These are phyloP conservation scores for Yamagishiella unicocca DNA, from an alignment of 139 green algal species.

Conservation along the genomic window DNA sequence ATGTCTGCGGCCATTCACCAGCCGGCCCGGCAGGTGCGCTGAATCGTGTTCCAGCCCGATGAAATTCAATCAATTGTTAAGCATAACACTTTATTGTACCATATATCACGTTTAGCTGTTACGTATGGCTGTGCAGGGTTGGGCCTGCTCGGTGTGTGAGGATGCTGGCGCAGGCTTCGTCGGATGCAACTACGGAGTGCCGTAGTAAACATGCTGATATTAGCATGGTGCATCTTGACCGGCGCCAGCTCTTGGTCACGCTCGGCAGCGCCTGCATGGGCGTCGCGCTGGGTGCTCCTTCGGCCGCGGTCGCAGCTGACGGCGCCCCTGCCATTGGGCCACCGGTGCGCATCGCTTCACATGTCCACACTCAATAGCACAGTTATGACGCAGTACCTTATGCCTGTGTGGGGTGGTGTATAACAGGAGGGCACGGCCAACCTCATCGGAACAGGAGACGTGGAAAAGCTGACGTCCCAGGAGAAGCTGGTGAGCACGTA, in stretches of 20 bases:
- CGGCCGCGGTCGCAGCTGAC: background rate
- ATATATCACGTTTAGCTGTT: background rate
- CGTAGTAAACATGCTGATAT: background rate
- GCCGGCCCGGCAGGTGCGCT: too few relatives aligned
- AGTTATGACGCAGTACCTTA: too few relatives aligned
- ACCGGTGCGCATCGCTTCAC: slow-evolving; percentile 2
- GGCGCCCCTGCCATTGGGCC: background rate
- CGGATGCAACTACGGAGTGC: background rate
- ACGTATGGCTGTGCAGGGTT: background rate
- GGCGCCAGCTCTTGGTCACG: background rate
- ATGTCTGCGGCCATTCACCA: background rate
- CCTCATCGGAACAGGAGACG: slow-evolving; percentile 20
- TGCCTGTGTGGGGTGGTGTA: too few relatives aligned
- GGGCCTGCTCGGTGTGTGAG: background rate
- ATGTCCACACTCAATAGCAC: too few relatives aligned
- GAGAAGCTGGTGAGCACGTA: slow-evolving; percentile 68
- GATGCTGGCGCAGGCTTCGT: background rate
- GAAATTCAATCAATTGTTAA: too few relatives aligned
- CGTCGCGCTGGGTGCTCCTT: background rate
- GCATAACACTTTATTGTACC: too few relatives aligned
- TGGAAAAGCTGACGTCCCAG: slow-evolving; percentile 39
- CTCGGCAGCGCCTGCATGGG: background rate
- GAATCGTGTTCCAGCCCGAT: too few relatives aligned
- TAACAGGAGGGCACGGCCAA: slow-evolving; percentile 46
- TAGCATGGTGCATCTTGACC: background rate